Evolutionary conservation across 768 basidiomycete species (phyloP).

Genomic region (Rhizopogon salebrosus): DNA sequence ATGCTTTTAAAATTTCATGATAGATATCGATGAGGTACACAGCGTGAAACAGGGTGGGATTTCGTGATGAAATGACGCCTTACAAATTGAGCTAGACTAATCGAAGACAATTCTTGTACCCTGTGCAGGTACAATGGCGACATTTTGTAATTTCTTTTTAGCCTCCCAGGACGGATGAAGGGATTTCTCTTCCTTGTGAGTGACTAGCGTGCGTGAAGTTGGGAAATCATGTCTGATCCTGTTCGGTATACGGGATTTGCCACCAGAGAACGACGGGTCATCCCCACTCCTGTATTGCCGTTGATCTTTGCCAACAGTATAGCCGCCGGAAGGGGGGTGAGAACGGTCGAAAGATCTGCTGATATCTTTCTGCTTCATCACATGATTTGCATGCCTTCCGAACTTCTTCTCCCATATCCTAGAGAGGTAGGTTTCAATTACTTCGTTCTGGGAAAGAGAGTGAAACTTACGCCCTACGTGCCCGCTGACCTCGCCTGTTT

Average conservation of each 20-base stretch:
- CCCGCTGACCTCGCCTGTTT: slow-evolving; percentile 89
- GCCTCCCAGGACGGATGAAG: slow-evolving; percentile 98
- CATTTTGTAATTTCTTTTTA: slow-evolving; percentile 70
- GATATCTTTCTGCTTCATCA: slow-evolving; percentile 52
- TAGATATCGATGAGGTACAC: not conserved
- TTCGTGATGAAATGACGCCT: not conserved
- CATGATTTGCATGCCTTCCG: slow-evolving; percentile 86
- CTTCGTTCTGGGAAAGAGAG: not conserved
- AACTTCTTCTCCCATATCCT: slow-evolving; percentile 99
- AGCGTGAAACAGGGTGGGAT: not conserved
- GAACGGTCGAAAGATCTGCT: slow-evolving; percentile 8
- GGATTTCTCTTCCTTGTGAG: slow-evolving; percentile 22
- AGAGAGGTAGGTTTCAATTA: slow-evolving; percentile 2
- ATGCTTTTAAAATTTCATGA: not conserved
- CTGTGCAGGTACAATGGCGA: slow-evolving; percentile 58
- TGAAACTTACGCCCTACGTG: slow-evolving; percentile 82
- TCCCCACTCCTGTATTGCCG: slow-evolving; percentile 8
- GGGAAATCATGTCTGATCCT: not conserved
- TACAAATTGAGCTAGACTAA: not conserved
- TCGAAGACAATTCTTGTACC: slow-evolving; percentile 81
- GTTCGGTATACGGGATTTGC: not conserved
- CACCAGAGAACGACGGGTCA: slow-evolving; percentile 14
- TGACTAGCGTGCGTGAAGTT: not conserved
- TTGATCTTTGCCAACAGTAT: slow-evolving; percentile 11
- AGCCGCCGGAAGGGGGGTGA: slow-evolving; percentile 1